Percentiles rank a stretch among this genome's conserved stretches.
These are phyloP conservation scores for Aureobasidium sp. DNA, from an alignment of 2,329 filamentous ascomycete species.

Conservation along the genomic window DNA sequence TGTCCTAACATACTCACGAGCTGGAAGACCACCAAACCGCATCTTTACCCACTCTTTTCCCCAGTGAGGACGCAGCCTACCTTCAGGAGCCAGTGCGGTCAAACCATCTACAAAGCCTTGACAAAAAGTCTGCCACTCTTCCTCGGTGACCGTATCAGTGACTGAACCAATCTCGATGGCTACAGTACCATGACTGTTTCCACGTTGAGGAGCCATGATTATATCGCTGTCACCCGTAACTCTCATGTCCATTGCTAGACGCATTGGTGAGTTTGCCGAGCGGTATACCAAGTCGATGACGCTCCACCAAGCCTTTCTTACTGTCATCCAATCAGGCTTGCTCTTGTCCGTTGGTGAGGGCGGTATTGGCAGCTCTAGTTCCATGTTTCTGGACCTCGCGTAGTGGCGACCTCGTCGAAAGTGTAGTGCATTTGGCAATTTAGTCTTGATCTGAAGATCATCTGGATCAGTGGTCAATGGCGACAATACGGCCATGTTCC, in stretches of 20 bases:
- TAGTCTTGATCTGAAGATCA: conserved; percentile 27
- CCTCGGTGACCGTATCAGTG: conserved; percentile 26
- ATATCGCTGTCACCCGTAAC: conserved; percentile 30
- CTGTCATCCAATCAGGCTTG: conserved; percentile 32
- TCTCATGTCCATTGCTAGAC: conserved; percentile 9
- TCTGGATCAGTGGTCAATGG: conserved; percentile 2
- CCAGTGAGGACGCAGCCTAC: conserved; percentile 33
- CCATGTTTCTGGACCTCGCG: conserved; percentile 11
- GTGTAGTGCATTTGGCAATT: conserved; percentile 38
- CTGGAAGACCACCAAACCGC: conserved; percentile 15
- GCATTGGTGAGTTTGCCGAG: conserved; percentile 15
- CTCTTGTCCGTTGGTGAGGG: conserved; percentile 21
- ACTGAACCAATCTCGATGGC: conserved; percentile 34
- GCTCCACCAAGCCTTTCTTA: conserved; percentile 43
- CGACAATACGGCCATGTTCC: conserved; percentile 29
- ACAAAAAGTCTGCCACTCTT: conserved; percentile 33
- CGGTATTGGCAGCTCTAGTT: conserved; percentile 38
- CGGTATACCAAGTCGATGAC: conserved; percentile 36
- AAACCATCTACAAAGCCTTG: conserved; percentile 35
- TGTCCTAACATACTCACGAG: conserved; percentile 28
- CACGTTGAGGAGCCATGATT: conserved; percentile 37
- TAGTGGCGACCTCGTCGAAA: conserved; percentile 27
- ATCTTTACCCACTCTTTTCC: conserved; percentile 31
- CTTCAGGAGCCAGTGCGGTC: conserved; percentile 19
- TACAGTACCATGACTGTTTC: conserved; percentile 34